Evolutionary conservation across 1,284 basidiomycete genomes (phyloP), one percentile per base, ranked within the genome.

Genomic region (Pseudozyma flocculosa): DNA sequence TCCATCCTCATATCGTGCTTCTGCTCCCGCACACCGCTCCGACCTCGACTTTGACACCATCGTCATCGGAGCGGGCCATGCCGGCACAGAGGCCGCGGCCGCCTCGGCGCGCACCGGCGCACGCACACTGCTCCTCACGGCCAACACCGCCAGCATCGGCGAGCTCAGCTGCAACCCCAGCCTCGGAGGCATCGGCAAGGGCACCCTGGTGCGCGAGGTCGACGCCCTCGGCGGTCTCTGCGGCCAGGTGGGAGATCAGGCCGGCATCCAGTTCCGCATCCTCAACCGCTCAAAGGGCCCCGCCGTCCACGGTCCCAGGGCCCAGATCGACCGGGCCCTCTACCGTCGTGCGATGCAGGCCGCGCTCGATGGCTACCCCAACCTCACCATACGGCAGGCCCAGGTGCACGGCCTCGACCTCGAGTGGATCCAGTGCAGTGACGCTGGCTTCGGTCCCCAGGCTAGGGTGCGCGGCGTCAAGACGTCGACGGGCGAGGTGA

Each of bases 11-110:
- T n/a, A n/a, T n/a, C n/a, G n/a, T n/a, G n/a, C n/a, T n/a, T n/a
- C n/a, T n/a, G n/a, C n/a, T n/a, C n/a, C n/a, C n/a, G n/a, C n/a
- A n/a, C n/a, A 29, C 29, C 29, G 29, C 29, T 29, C 29, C 29
- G 29, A 29, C 5, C 29, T 29, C 5, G 29, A 58, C 26, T 64
- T 48, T 36, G 71, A 72, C 88, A 89, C 92, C 0, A 88, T 89
- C 64, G 83, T 93, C 26, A 88, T 93, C 62, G 91, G 90, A n/a
- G 91, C 88, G 8, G 90, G 91, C 2, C 90, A 93, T 81, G 91
- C 91, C 26, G 90, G 90, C 1, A 90, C 88, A 67, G 91, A 94
- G 78, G 90, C 91, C 2, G 90, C 91, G 0, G 85, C 90, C 11
- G 90, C 87, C 3, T 84, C 90, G 11, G 89, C 91, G 2, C 82